Conservation (phyloP, 2,329 filamentous ascomycete genomes). For the Bimuria novae-zelandiae region DNA sequence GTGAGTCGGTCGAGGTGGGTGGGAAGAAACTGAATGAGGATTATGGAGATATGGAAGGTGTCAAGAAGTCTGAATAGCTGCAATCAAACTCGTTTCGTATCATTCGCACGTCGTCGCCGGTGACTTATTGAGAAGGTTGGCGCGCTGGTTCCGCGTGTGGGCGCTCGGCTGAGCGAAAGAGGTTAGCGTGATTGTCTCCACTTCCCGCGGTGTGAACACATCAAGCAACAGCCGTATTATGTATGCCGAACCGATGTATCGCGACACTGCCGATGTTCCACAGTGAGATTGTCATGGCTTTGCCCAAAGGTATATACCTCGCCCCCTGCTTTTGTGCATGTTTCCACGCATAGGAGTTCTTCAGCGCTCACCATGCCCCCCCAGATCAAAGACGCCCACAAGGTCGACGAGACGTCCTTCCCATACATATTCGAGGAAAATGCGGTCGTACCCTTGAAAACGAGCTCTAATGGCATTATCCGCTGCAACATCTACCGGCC, state of each 20-base stretch:
- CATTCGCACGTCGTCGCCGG: too few species aligned
- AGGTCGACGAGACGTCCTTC: slow-evolving; percentile 41
- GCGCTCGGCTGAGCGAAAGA: not conserved
- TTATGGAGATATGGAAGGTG: slow-evolving; percentile 36
- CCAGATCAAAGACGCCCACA: slow-evolving; percentile 39
- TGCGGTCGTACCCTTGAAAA: slow-evolving; percentile 52
- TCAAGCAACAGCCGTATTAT: not conserved
- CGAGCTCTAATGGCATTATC: slow-evolving; percentile 46
- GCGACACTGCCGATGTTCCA: not conserved
- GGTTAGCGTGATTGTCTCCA: not conserved
- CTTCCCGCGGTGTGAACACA: slow-evolving; percentile 6
- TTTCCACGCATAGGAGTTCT: not conserved
- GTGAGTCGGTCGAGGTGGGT: slow-evolving; percentile 29
- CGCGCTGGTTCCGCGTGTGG: too few species aligned
- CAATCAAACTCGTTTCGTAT: not conserved
- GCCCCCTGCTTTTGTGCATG: not conserved
- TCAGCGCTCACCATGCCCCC: slow-evolving; percentile 27
- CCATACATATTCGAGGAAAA: slow-evolving; percentile 58
- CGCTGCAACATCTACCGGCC: slow-evolving; percentile 59
- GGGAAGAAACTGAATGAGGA: slow-evolving; percentile 35
- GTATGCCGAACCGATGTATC: not conserved
- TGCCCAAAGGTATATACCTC: slow-evolving; percentile 1
- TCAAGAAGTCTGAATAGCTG: slow-evolving; percentile 32
- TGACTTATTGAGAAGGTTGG: too few species aligned
- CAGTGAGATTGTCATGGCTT: not conserved